Conservation (phyloP, 768 basidiomycete genomes). For the Lactarius psammicola region DNA sequence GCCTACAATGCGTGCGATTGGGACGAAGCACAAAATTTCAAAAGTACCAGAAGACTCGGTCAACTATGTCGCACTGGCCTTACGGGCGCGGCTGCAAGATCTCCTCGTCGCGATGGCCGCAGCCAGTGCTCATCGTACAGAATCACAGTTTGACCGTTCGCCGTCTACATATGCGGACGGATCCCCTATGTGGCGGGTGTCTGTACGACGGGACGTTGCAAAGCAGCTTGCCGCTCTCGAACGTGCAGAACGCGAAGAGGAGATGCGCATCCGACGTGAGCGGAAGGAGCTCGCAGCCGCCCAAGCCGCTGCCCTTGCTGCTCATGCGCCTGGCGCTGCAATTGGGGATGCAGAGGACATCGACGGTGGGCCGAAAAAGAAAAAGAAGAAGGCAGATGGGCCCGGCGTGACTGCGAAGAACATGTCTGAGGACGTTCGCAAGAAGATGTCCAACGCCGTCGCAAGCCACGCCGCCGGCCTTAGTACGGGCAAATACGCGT, state of each 20-base stretch:
- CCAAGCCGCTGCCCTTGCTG: conserved; percentile 66
- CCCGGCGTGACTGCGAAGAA: conserved; percentile 83
- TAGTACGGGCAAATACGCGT: conserved; percentile 72
- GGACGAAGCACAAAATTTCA: conserved; percentile 64
- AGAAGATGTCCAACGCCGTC: conserved; percentile 89
- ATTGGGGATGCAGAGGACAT: conserved; percentile 49
- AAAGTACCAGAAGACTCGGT: conserved; percentile 68
- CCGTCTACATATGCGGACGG: conserved; percentile 65
- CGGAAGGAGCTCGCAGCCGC: conserved; percentile 74
- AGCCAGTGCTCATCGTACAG: conserved; percentile 66
- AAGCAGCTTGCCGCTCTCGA: conserved; percentile 78
- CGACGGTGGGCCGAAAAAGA: conserved; percentile 65
- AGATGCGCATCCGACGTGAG: conserved; percentile 69
- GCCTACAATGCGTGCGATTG: conserved; percentile 65
- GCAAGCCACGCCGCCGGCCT: conserved; percentile 87
- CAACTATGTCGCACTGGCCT: conserved; percentile 75
- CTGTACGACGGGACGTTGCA: conserved; percentile 73
- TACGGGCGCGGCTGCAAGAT: conserved; percentile 71
- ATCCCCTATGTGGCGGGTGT: conserved; percentile 79
- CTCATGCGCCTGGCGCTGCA: conserved; percentile 53
- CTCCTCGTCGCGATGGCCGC: conserved; percentile 65
- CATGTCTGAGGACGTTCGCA: conserved; percentile 88
- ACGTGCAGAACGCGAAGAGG: conserved; percentile 80
- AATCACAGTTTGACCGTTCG: conserved; percentile 65
- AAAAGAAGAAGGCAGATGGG: conserved; percentile 77